Evolutionary conservation across 345 rosid species (phyloP).

Genomic region (Citrus inodora): DNA sequence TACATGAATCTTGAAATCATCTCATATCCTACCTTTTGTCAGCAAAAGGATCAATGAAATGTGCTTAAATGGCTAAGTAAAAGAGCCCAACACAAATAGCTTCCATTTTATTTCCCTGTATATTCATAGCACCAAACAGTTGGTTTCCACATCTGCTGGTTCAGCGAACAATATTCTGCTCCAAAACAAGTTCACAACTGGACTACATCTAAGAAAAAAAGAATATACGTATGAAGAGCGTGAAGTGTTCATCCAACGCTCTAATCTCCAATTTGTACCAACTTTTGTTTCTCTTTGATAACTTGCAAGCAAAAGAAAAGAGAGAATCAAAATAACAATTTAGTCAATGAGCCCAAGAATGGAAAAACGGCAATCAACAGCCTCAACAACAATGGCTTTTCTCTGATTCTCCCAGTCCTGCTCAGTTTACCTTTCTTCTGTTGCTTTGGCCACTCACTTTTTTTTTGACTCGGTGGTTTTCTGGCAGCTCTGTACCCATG

Average conservation of each 20-base stretch:
- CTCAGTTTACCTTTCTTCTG: slow-evolving; percentile 36
- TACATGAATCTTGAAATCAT: no score
- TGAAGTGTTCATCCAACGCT: no score
- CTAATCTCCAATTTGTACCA: no score
- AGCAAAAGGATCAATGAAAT: no score
- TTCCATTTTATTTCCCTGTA: not conserved
- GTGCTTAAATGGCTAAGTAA: no score
- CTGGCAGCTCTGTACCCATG: slow-evolving; percentile 2
- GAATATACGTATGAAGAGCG: not conserved
- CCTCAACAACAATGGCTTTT: slow-evolving; percentile 61
- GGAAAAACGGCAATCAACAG: slow-evolving; percentile 70
- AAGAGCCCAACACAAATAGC: not conserved
- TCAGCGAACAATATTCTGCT: not conserved
- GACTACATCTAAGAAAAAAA: not conserved
- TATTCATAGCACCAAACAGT: not conserved
- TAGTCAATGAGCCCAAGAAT: slow-evolving; percentile 70
- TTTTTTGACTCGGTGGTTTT: slow-evolving; percentile 8
- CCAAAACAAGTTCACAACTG: not conserved
- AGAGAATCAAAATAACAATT: slow-evolving; percentile 46
- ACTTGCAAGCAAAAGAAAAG: not conserved
- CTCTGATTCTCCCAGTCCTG: slow-evolving; percentile 55
- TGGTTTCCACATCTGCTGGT: not conserved
- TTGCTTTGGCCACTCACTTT: slow-evolving; percentile 25
- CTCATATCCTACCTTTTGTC: no score
- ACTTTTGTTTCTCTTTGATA: not conserved